Conservation (phyloP, 495 filamentous ascomycete species). For the Sphaerosporella brunnea region DNA sequence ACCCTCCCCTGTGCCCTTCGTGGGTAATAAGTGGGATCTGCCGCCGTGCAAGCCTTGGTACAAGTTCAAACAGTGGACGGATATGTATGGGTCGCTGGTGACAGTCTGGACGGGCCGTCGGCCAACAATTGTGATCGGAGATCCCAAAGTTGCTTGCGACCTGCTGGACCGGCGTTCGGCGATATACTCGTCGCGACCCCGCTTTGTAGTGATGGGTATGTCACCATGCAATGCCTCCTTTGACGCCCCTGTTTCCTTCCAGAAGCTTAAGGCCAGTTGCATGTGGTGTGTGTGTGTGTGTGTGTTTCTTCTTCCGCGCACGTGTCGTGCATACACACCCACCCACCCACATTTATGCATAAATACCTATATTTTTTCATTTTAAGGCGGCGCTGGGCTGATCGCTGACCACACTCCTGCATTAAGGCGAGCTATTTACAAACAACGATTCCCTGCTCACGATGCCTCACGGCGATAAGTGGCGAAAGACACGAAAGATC, state of each 20-base stretch:
- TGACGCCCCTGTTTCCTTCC: constrained; percentile 28
- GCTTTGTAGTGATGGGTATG: constrained; percentile 40
- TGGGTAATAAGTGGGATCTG: constrained; percentile 40
- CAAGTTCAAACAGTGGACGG: constrained; percentile 35
- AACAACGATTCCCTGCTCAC: constrained; percentile 27
- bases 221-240: too few species aligned
- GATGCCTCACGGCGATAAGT: constrained; percentile 32
- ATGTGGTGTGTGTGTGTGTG: too few species aligned
- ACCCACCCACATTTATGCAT: too few species aligned
- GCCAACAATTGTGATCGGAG: constrained; percentile 45
- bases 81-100: constrained; percentile 31
- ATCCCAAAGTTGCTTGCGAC: constrained; percentile 42
- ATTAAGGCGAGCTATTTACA: constrained; percentile 23
- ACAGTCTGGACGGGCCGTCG: constrained; percentile 46
- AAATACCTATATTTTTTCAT: constrained; percentile 27
- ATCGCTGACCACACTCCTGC: constrained; percentile 28
- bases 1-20: constrained; percentile 35
- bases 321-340: too few species aligned
- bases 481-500: constrained; percentile 28
- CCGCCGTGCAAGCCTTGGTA: constrained; percentile 40
- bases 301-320: too few species aligned
- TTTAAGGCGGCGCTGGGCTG: too few species aligned
- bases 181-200: constrained; percentile 37
- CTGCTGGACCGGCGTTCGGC: constrained; percentile 37
- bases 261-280: constrained; percentile 13